These are phyloP conservation scores for Protea cynaroides DNA, from an alignment of 164 flowering plant genomes.

Conservation along the genomic window DNA sequence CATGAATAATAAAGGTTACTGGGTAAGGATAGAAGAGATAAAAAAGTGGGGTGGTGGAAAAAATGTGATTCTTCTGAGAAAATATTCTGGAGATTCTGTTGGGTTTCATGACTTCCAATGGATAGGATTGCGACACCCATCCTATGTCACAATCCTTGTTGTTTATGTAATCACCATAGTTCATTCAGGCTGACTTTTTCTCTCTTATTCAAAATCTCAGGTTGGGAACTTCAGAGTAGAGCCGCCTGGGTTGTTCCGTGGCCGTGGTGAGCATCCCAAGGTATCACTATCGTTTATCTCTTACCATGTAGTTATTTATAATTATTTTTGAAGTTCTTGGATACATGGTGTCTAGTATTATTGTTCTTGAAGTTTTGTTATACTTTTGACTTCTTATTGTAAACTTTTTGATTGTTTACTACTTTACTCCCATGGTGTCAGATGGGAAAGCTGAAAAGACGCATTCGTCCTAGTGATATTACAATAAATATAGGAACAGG, in stretches of 20 bases:
- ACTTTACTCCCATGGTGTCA: constrained; percentile 19
- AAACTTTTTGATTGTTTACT: constrained; percentile 7
- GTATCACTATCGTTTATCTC: constrained; percentile 24
- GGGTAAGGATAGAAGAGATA: too few species aligned
- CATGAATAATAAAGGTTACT: not conserved
- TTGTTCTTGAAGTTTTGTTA: not conserved
- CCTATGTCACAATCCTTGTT: too few species aligned
- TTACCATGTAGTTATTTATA: not conserved
- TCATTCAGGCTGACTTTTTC: not conserved
- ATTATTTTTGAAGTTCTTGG: not conserved
- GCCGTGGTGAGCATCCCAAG: constrained; percentile 99
- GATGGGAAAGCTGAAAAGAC: constrained; percentile 97
- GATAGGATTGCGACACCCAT: too few species aligned
- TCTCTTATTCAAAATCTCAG: constrained; percentile 33
- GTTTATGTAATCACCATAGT: not conserved
- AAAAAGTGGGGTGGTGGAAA: not conserved
- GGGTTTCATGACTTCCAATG: not conserved
- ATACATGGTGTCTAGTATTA: not conserved
- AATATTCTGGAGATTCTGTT: not conserved
- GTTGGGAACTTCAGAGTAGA: constrained; percentile 99
- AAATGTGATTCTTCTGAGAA: not conserved
- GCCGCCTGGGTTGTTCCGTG: constrained; percentile 98
- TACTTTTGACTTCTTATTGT: constrained; percentile 3
- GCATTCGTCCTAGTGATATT: constrained; percentile 83
- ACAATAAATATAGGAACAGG: constrained; percentile 91